A percentile compares a stretch with the other conserved stretches of the same genome.
Evolutionary conservation across 352 stramenopile species (phyloP).

Genomic region (Phytophthora niederhauseri): DNA sequence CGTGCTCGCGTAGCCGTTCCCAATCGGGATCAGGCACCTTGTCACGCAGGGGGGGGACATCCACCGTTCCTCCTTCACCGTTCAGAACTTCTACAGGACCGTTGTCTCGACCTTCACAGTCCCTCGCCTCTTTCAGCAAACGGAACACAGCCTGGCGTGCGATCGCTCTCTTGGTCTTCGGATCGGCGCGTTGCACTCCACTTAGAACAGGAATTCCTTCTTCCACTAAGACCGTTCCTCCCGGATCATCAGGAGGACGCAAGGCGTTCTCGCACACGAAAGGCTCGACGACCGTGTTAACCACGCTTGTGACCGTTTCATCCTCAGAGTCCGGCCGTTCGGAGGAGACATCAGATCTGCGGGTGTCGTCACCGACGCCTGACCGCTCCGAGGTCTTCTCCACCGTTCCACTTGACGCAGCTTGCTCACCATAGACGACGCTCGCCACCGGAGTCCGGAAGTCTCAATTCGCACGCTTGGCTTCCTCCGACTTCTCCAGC

Average conservation of each 20-base stretch:
- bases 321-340: background rate
- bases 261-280: background rate
- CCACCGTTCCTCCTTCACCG: background rate
- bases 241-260: background rate
- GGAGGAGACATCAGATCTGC: background rate
- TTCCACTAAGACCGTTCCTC: background rate
- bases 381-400: background rate
- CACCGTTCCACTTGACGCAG: background rate
- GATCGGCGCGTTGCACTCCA: background rate
- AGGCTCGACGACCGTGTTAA: background rate
- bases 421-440: background rate
- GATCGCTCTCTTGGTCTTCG: background rate
- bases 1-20: background rate
- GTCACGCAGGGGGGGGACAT: background rate
- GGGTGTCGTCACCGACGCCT: background rate
- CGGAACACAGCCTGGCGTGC: background rate
- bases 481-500: background rate
- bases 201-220: background rate
- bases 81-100: background rate
- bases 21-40: background rate
- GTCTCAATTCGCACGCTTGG: constrained; percentile 9
- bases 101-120: background rate
- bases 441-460: background rate
- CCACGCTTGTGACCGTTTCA: background rate
- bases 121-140: background rate